Evolutionary conservation across 2,329 filamentous ascomycete genomes (phyloP), one percentile per base, ranked within the genome.

Genomic region (Xylaria sp.): DNA sequence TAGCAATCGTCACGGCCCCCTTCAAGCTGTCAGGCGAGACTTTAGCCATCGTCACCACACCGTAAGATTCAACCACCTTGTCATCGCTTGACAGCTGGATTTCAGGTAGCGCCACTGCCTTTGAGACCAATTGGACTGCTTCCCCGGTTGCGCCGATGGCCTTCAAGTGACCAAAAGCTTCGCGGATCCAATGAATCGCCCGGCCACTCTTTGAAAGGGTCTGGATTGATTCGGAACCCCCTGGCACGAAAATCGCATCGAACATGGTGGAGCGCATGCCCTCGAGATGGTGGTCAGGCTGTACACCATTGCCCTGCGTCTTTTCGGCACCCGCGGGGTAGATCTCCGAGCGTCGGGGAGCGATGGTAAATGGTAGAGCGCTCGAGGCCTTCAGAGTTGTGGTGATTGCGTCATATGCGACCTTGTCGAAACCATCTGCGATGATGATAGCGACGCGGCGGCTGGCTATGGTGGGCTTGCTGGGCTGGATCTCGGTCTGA

Each of bases 131-230:
- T 2, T 88, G 83, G 0, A 93, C 88, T 0, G 85, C 92, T 76
- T 94, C 92, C 0, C 91, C 92, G 0, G 90, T 91, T 0, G 90
- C 93, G 1, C 89, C 93, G 28, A 96, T 91, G 1, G 92, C 83
- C 84, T 96, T 96, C 60, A 94, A 84, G 72, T 96, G 93, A 0
- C 92, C 92, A 73, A 95, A 96, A 0, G 92, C 91, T 79, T 96
- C 93, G 1, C 91, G 87, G 3, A 95, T 82, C 88, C 91, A 96
- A 82, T 95, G 91, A 1, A 92, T 77, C 0, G 91, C 91, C 20
- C 92, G 90, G 0, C 93, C 92, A 69, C 87, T 93, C 82, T 90
- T 88, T 65, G 85, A 81, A 0, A 96, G 86, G 0, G 88, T 89
- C 62, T 86, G 82, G 54, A 92, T 81, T 0, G 89, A 88, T 66